Conservation (phyloP, 371 early-diverging fungal genomes). For the Circinella umbellata region DNA sequence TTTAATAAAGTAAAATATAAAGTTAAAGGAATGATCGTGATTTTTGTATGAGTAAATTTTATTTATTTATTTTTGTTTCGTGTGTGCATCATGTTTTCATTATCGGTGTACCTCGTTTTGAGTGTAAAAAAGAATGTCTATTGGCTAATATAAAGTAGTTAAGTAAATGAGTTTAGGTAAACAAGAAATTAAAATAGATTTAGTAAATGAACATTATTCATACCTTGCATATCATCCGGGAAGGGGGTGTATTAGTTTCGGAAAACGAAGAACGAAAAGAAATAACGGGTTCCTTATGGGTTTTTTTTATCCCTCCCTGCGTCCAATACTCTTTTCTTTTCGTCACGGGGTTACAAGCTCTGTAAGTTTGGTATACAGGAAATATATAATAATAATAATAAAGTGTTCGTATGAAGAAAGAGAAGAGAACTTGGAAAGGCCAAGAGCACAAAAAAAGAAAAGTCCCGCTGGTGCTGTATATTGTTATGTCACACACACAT, state of each 20-base stretch:
- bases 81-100: no score
- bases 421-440: not conserved
- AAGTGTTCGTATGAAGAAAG: not conserved
- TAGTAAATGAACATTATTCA: not conserved
- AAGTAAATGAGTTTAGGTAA: not conserved
- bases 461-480: no score
- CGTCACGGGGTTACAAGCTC: not conserved
- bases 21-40: not conserved
- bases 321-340: not conserved
- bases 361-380: not conserved
- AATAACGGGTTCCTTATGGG: not conserved
- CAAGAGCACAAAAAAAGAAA: no score
- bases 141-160: conserved; percentile 1
- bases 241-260: not conserved
- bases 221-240: conserved; percentile 12
- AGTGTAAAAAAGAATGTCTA: conserved; percentile 7
- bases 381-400: not conserved
- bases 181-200: not conserved
- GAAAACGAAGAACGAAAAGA: conserved; percentile 9
- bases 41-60: not conserved
- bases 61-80: no score
- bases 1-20: not conserved
- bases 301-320: not conserved
- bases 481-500: no score
- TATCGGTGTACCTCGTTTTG: not conserved